phyloP scores from a whole-genome alignment of 495 filamentous ascomycete genomes.

The Neurospora sp. region DNA sequence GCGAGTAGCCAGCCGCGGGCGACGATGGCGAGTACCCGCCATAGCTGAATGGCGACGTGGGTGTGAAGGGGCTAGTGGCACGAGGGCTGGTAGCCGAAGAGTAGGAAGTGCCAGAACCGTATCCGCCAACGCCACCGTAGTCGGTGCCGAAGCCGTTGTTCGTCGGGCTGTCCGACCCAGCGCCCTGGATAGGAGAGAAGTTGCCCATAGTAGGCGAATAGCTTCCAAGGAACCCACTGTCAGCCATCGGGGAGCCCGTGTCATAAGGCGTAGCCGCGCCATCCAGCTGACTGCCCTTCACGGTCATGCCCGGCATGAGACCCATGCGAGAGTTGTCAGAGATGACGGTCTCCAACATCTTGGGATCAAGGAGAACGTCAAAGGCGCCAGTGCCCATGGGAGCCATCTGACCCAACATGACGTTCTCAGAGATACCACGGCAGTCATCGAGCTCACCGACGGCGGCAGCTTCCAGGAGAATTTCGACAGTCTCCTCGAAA shows the following conservation, averaged over 20 bases:
- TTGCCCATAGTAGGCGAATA: constrained; percentile 67
- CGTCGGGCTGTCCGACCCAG: constrained; percentile 62
- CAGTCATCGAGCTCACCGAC: constrained; percentile 95
- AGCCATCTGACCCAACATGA: constrained; percentile 95
- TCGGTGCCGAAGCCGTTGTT: constrained; percentile 50
- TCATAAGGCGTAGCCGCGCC: constrained; percentile 95
- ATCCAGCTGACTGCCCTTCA: constrained; percentile 62
- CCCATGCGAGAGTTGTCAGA: constrained; percentile 77
- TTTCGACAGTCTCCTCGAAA: constrained; percentile 98
- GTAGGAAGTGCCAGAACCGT: constrained; percentile 50
- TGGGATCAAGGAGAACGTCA: constrained; percentile 83
- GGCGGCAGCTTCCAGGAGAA: constrained; percentile 87
- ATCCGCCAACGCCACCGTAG: constrained; percentile 30
- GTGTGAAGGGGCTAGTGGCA: constrained; percentile 69
- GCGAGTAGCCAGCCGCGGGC: constrained; percentile 63
- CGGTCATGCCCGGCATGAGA: constrained; percentile 63
- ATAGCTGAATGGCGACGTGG: constrained; percentile 58
- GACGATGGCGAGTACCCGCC: constrained; percentile 56
- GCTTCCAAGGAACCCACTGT: constrained; percentile 51
- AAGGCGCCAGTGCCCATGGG: constrained; percentile 94
- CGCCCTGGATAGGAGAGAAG: constrained; percentile 84
- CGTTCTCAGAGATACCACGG: constrained; percentile 94
- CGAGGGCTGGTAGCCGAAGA: constrained; percentile 53
- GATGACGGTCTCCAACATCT: constrained; percentile 89
- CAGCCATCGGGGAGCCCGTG: constrained; percentile 76